Base-by-base conservation (phyloP, 2,329 filamentous ascomycete genomes). In the Fusarium sarcochroum region DNA sequence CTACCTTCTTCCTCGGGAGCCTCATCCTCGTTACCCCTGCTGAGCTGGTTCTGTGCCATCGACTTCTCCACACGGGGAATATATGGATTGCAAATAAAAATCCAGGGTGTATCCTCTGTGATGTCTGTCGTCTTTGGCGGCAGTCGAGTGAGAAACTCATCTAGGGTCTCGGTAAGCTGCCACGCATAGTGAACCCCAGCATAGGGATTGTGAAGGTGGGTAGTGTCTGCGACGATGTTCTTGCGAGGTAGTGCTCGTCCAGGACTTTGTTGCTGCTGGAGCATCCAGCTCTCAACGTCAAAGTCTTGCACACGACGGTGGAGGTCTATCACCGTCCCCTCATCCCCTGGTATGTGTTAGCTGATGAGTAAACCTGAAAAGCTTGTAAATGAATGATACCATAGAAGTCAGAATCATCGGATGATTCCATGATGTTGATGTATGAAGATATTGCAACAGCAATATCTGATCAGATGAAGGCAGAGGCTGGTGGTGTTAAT, bases 31-130 rank as follows among this genome's bases (percentile, higher is more conserved):
- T 84, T 83, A 2, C 82, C 84, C 41, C 75, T 80, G 54, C 82
- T 77, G 15, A 63, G 58, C 60, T 82, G 80, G 53, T 77, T 81
- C 35, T 77, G 66, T 7, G 77, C 76, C 27, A 74, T 70, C 9
- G 58, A 63, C 58, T 77, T 81, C 44, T 74, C 67, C 17, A 78
- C 78, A 7, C 78, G 77, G 5, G 76, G 74, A 63, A 81, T 82
- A 72, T 86, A 85, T 0, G 90, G 91, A 76, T 93, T 93, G 52
- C 85, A 86, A 41, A 92, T 86, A 81, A 86, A 93, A 47, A 97
- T 93, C 91, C 92, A 96, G 0, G 86, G 85, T 4, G 85, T 82
- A 1, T 80, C 70, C 1, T 73, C 73, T 2, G 77, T 78, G 5
- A 79, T 76, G 4, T 82, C 77, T 2, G 89, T 92, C 2, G 85